These are phyloP conservation scores for Endogone sp. DNA, from an alignment of 192 early-diverging fungal genomes.

Conservation along the genomic window DNA sequence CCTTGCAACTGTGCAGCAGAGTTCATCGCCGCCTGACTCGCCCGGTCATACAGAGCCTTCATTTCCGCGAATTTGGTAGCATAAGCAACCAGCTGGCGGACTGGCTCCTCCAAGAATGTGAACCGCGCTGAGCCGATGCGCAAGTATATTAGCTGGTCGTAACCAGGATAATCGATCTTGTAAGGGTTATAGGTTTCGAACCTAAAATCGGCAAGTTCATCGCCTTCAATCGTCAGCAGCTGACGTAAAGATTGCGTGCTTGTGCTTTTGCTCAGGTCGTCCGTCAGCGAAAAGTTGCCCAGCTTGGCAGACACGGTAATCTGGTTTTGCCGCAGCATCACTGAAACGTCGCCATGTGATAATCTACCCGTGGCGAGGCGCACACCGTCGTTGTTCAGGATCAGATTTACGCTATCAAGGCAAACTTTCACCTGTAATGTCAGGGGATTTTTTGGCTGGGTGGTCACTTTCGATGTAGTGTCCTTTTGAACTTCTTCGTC, in stretches of 20 bases:
- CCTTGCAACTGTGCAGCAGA: constrained; percentile 77
- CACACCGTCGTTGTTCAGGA: constrained; percentile 76
- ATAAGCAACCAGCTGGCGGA: constrained; percentile 69
- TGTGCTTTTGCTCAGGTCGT: constrained; percentile 42
- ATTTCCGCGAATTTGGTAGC: constrained; percentile 84
- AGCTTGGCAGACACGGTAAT: constrained; percentile 65
- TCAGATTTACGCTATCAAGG: constrained; percentile 76
- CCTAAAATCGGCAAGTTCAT: constrained; percentile 82
- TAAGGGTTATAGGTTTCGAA: constrained; percentile 77
- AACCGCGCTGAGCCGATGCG: constrained; percentile 77
- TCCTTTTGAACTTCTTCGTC: constrained; percentile 8
- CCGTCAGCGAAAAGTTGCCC: constrained; percentile 63
- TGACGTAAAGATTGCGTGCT: constrained; percentile 18
- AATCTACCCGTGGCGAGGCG: constrained; percentile 72
- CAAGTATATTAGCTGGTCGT: constrained; percentile 74
- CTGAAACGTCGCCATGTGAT: constrained; percentile 65
- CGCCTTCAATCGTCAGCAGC: constrained; percentile 82
- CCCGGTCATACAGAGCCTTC: constrained; percentile 85
- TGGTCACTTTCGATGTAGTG: not conserved
- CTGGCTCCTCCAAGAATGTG: constrained; percentile 74
- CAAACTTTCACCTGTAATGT: constrained; percentile 74
- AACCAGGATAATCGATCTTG: constrained; percentile 69
- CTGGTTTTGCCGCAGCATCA: constrained; percentile 54
- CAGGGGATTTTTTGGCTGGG: constrained; percentile 28
- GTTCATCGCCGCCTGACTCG: constrained; percentile 76